Conservation (phyloP, 257 asterid genomes). For the Nicotiana obtusifolia region DNA sequence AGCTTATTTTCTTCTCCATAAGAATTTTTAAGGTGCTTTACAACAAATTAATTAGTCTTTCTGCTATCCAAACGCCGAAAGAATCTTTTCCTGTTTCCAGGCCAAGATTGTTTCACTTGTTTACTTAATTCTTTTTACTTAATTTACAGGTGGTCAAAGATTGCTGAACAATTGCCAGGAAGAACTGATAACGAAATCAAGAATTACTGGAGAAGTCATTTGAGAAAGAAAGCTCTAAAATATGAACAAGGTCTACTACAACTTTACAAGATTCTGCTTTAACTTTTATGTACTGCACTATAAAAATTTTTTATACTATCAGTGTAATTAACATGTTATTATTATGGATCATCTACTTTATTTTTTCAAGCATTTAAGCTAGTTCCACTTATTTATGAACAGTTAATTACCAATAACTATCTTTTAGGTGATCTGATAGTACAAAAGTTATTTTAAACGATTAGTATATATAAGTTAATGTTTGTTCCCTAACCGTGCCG, state of each 20-base stretch:
- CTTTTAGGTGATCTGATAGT: no score
- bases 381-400: no score
- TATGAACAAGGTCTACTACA: slow-evolving; percentile 21
- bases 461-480: no score
- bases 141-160: slow-evolving; percentile 60
- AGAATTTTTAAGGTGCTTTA: background rate
- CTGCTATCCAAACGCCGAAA: background rate
- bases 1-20: background rate
- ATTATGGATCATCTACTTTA: no score
- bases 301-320: no score
- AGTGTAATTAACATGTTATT: no score
- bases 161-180: slow-evolving; percentile 65
- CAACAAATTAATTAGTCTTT: background rate
- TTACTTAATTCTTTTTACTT: background rate
- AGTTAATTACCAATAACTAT: no score
- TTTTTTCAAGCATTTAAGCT: no score
- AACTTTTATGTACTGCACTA: background rate
- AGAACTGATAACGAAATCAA: slow-evolving; percentile 79
- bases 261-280: background rate
- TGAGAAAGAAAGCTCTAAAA: slow-evolving; percentile 32
- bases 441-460: no score
- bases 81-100: background rate
- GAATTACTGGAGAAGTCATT: slow-evolving; percentile 69
- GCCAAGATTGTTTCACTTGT: background rate
- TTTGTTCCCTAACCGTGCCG: background rate